phyloP scores from a whole-genome alignment of 2,329 filamentous ascomycete species.

The Talaromyces piceae region DNA sequence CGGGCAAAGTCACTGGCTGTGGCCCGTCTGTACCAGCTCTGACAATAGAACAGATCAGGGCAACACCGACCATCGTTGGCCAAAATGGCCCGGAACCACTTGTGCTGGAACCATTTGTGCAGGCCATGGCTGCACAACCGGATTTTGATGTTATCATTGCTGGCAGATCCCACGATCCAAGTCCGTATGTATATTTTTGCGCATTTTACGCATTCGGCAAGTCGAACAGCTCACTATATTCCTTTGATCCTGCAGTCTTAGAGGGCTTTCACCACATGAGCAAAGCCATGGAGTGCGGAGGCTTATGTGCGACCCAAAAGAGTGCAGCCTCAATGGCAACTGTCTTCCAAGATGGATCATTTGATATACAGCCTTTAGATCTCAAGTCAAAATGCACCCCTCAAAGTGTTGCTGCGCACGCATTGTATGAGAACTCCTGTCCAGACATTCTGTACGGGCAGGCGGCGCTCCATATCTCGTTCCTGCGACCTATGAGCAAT shows the following conservation, averaged over 20 bases:
- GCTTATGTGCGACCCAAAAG: constrained; percentile 40
- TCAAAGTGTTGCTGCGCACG: constrained; percentile 44
- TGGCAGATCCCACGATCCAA: constrained; percentile 36
- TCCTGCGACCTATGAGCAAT: constrained; percentile 34
- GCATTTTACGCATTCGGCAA: not conserved
- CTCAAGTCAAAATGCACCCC: constrained; percentile 38
- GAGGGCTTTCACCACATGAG: constrained; percentile 37
- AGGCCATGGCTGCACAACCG: constrained; percentile 35
- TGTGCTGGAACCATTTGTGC: constrained; percentile 36
- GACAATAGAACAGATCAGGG: constrained; percentile 31
- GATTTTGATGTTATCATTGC: constrained; percentile 40
- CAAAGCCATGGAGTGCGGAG: constrained; percentile 50
- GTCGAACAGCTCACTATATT: not conserved
- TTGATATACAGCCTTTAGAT: constrained; percentile 41
- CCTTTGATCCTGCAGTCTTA: not conserved
- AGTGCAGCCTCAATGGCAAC: constrained; percentile 35
- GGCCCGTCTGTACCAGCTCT: constrained; percentile 36
- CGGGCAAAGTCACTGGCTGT: constrained; percentile 33
- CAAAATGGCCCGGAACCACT: constrained; percentile 40
- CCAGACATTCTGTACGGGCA: constrained; percentile 43
- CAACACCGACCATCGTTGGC: constrained; percentile 31
- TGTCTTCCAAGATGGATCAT: constrained; percentile 35
- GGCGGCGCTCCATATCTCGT: constrained; percentile 40
- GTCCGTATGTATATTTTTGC: constrained; percentile 29
- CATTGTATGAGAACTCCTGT: constrained; percentile 48